Evolutionary conservation across 257 asterid species (phyloP), one percentile per base, ranked within the genome.

Genomic region (Dorcoceras hygrometricum): DNA sequence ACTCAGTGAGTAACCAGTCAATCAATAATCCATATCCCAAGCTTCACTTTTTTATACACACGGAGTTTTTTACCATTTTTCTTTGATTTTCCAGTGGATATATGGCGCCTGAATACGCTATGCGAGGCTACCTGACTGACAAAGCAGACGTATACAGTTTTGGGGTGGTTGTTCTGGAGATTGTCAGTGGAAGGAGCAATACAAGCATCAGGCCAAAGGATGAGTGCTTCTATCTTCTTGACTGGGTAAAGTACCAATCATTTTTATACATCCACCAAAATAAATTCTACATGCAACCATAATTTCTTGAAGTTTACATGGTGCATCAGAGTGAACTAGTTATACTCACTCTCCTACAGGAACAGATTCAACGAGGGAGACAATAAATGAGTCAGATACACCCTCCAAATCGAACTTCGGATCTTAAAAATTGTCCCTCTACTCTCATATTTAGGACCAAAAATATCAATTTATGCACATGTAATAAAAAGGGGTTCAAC

Each of bases 41-140:
- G 4, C 23, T 60, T 31, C 8, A 16, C 4, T 2, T 19, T 20
- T 10, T 4, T 1, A 60, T 23, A 4, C 31, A 28, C 9, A 18
- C 5, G 9, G 8, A 18, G 11, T 5, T 18, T 5, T 18, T 16
- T 25, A 16, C 26, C 16, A n/a, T 8, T 28, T n/a, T 16, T 29
- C 19, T 26, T 60, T 6, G 11, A 20, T 12, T 62, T 62, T 20
- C 12, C 54, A 62, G 66, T 7, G 66, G 66, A 32, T 62, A 62
- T 18, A 62, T 62, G 66, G 66, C 66, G 10, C 66, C 66, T 34
- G 66, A 62, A 23, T 62, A 62, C 36, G 66, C 66, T 4, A 48
- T 62, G 22, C 24, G 66, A 26, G 66, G 66, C 18, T 4, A 62
- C n/a, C 12, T 62, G 28, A 62, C 66, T 1, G 18, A 62, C 29